These are phyloP conservation scores for Tephrocybe sp. DNA, from an alignment of 768 basidiomycete genomes.

Conservation along the genomic window DNA sequence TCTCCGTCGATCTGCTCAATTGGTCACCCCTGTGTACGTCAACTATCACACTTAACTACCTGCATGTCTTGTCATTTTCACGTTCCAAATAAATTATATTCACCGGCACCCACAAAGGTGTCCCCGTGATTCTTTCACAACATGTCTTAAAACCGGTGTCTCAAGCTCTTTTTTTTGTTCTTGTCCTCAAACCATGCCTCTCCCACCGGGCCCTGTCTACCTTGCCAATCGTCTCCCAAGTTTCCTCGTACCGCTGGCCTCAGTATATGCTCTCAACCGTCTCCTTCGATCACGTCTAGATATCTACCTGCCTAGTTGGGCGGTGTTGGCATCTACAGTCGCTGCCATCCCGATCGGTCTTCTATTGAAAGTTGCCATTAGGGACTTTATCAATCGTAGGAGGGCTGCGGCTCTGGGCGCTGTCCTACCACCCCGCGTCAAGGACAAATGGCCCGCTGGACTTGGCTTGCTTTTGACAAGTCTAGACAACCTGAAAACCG, in stretches of 20 bases:
- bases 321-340: conserved; percentile 6
- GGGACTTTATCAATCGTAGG: conserved; percentile 19
- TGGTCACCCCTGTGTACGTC: too few species aligned
- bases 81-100: too few species aligned
- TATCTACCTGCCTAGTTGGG: conserved; percentile 14
- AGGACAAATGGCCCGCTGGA: conserved; percentile 23
- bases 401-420: conserved; percentile 32
- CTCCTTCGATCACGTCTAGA: neutral
- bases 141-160: neutral
- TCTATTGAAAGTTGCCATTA: conserved; percentile 17
- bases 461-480: conserved; percentile 20
- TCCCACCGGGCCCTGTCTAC: conserved; percentile 19
- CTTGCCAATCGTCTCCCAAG: conserved; percentile 12
- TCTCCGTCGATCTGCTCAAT: neutral
- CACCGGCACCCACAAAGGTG: too few species aligned
- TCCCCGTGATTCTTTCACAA: conserved; percentile 12
- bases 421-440: conserved; percentile 28
- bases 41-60: too few species aligned
- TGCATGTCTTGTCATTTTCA: neutral
- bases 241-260: conserved; percentile 14
- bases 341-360: conserved; percentile 14
- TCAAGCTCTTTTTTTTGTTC: too few species aligned
- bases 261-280: conserved; percentile 13
- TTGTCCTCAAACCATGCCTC: conserved; percentile 9
- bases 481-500: conserved; percentile 24